Evolutionary conservation across 345 rosid genomes (phyloP), one percentile per base, ranked within the genome.

Genomic region (Populus tremula): DNA sequence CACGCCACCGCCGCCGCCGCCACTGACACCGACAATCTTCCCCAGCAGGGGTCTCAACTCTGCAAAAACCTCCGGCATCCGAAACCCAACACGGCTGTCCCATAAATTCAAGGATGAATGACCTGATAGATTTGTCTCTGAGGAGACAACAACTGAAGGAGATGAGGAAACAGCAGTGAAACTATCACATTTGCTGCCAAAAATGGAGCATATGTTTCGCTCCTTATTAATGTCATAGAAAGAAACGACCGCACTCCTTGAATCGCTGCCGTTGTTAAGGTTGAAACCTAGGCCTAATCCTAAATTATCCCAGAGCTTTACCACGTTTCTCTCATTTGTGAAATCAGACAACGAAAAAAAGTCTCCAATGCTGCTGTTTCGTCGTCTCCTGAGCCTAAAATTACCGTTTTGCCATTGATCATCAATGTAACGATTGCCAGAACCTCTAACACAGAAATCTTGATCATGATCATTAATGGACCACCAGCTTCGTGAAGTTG

Each of bases 221-320:
- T 66, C 76, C 25, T 38, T 41, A 38, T 67, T 78, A 43, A 68
- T 11, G 38, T 78, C 83, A 18, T 50, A 80, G 1, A 78, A 18
- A 31, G 86, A 41, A 0, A 77, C 72, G 49, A 45, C 23, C 0
- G 45, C 54, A 31, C 65, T 21, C 62, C 81, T 23, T 45, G 73
- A 35, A 18, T 71, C 66, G 36, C 23, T 31, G 8, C 27, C 69
- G 29, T 54, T 73, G 56, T 76, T 79, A 4, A 79, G 56, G 45
- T 82, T 79, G 6, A 84, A 75, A 33, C 86, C 85, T 25, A 87
- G 83, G 18, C 85, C 88, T 25, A 77, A 76, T 23, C 83, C 89
- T 20, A 82, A 75, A 73, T 83, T 87, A 69, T 89, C 91, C 92
- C 94, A 89, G 1, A 90, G 85, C 83, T 87, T 87, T 68, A 90